Evolutionary conservation across 2,329 filamentous ascomycete species (phyloP), one percentile per base, ranked within the genome.

Genomic region (Penicillium sp.): DNA sequence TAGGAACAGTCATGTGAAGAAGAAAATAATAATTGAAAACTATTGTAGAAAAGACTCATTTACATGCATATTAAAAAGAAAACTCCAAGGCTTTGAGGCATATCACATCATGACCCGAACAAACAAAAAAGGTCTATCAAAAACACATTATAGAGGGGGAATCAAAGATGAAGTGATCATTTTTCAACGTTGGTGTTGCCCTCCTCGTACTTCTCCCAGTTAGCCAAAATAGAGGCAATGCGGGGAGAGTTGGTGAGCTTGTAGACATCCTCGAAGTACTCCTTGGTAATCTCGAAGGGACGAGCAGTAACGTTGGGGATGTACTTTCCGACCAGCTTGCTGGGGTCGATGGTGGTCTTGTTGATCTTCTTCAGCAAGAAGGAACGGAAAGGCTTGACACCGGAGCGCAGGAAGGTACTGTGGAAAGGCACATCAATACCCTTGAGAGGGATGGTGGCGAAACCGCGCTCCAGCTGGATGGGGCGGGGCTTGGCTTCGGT

Each of bases 351-450:
- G 50, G 90, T 95, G 22, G 92, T 97, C 86, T 96, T 96, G 84
- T 97, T 92, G 80, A 99, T 97, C 86, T 99, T 99, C 90, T 97
- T 99, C 67, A 97, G 88, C 72, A 99, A 77, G 86, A 99, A 99
- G 43, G 88, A 93, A 64, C 94, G 86, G 91, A 99, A 99, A 44
- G 95, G 94, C 83, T 99, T 99, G 76, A 99, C 94, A 68, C 94
- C 95, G 38, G 92, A 96, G 52, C 95, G 90, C 78, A 99, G 80
- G 83, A 99, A 99, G 16, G 94, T 99, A 66, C 90, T 94, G 83
- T 99, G 94, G 90, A 99, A 99, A 43, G 94, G 94, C 71, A 97
- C 95, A 68, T 99, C 94, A 67, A 99, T 99, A 60, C 95, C 95
- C 71, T 89, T 91, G 62, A 99, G 89, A 42, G 95, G 94, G 65